Base-by-base conservation (phyloP, 257 asterid species). In the Solanum peruvianum region DNA sequence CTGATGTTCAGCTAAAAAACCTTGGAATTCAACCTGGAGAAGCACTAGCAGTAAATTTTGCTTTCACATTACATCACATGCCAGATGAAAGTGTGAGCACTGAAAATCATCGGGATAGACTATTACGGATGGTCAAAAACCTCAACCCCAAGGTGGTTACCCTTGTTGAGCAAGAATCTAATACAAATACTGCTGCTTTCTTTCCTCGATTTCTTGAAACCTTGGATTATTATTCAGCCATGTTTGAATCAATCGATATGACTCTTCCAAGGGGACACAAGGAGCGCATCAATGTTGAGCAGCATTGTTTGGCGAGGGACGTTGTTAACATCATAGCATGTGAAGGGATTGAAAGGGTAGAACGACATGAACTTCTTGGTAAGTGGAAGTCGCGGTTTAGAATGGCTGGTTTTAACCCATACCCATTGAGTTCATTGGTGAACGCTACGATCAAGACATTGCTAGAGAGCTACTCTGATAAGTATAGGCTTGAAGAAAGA, bases 11-110 rank as follows among this genome's bases (percentile, higher is more conserved):
- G 70, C 87, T 76, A 0, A 87, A 89, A 67, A 88, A 92, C 82
- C 93, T 95, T 3, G 91, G 90, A 29, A 88, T 94, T 66, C 94
- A 77, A 76, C 80, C 91, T 0, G 94, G 96, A 0, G 98, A 95
- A 88, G 96, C 98, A 4, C 56, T 96, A 42, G 98, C 98, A 0
- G 99, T 96, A 88, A 95, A 96, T 86, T 96, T 96, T 11, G 98
- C 98, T 1, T 96, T 93, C 88, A 88, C 94, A 86, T 85, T 96
- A 82, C 99, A 96, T 89, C 94, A 91, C 70, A 92, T 91, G 95
- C 95, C 98, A 0, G 99, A 96, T 56, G 99, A 96, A 82, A 95
- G 98, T 49, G 98, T 96, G 62, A 96, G 93, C 44, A 96, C 97
- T 0, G 94, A 91, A 75, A 96, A 96, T 83, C 96, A 93, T 7